Base-by-base conservation (phyloP, 1,139 yeast genomes). In the Suhomyces maxii region DNA sequence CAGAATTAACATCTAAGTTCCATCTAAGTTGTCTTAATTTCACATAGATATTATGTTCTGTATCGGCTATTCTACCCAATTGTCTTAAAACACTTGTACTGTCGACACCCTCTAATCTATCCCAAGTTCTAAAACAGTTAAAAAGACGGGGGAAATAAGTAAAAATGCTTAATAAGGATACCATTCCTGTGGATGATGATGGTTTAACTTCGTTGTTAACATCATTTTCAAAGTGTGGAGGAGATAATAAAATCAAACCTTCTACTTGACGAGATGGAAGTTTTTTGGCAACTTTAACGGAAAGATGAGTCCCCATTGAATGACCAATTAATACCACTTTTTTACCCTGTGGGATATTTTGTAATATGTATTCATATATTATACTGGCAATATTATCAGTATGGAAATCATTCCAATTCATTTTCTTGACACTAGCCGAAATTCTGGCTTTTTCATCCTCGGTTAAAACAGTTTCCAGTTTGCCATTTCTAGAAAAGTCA, bases 301-400 rank as follows among this genome's bases (percentile, higher is more conserved):
- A 69, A 34, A 86, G 58, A 49, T 78, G 80, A 1, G 87, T 73
- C 3, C 95, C 95, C 88, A 86, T 84, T 1, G 93, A 86, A 62
- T 86, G 95, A 9, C 88, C 87, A 6, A 87, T 66, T 30, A 86
- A 56, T 1, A 86, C 76, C n/a, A 85, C 63, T 42, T 73, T 79
- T 50, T 73, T 73, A 37, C 79, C 61, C 2, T 61, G 57, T 0
- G 79, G 76, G 11, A 79, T 66, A 32, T 66, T 65, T 48, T 65
- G 69, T 31, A 50, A 45, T n/a, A 82, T 57, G 39, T 76, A 73
- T 47, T 68, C 73, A 40, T 65, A 63, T 10, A 82, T 54, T 6
- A 79, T 59, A 28, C 66, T 71, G n/a, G 76, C 81, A 13, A 85
- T 68, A 42, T 68, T 67, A 12, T 76, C 80, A 3, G 83, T 76